phyloP scores from a whole-genome alignment of 1,284 basidiomycete genomes.

The Paramarasmius palmivorus region DNA sequence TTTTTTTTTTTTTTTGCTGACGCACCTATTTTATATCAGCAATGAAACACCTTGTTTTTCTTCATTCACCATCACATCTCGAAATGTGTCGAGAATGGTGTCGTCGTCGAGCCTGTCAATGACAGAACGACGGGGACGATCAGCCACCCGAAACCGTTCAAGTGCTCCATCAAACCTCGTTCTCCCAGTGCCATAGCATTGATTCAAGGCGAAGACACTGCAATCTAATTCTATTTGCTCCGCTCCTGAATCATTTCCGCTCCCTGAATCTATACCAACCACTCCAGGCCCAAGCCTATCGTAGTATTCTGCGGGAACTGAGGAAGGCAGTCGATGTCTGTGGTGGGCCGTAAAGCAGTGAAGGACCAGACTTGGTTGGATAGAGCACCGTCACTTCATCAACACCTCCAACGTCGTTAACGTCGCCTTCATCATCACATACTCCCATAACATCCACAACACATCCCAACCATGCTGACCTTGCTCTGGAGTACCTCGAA shows the following conservation, averaged over 20 bases:
- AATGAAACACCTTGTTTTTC: too few species aligned
- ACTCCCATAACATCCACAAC: constrained; percentile 28
- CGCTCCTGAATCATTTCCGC: too few species aligned
- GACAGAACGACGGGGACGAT: constrained; percentile 59
- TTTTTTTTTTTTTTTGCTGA: too few species aligned
- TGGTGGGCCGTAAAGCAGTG: too few species aligned
- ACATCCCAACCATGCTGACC: constrained; percentile 61
- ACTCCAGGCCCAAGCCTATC: too few species aligned
- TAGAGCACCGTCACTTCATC: too few species aligned
- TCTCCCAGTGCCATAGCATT: constrained; percentile 52
- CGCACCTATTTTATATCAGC: too few species aligned
- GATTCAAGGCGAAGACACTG: constrained; percentile 43
- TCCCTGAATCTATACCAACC: too few species aligned
- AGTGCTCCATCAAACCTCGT: constrained; percentile 58
- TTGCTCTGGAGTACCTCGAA: constrained; percentile 87
- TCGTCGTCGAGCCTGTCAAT: constrained; percentile 47
- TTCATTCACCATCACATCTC: too few species aligned
- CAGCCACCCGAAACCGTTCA: constrained; percentile 64
- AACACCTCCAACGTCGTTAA: constrained; percentile 16
- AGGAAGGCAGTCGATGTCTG: too few species aligned
- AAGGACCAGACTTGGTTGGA: too few species aligned
- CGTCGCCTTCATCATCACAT: constrained; percentile 18
- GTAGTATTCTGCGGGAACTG: too few species aligned
- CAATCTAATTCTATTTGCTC: constrained; percentile 39
- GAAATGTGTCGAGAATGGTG: constrained; percentile 43